These are phyloP conservation scores for Sextonia rubra DNA, from an alignment of 164 flowering plant species.

Conservation along the genomic window DNA sequence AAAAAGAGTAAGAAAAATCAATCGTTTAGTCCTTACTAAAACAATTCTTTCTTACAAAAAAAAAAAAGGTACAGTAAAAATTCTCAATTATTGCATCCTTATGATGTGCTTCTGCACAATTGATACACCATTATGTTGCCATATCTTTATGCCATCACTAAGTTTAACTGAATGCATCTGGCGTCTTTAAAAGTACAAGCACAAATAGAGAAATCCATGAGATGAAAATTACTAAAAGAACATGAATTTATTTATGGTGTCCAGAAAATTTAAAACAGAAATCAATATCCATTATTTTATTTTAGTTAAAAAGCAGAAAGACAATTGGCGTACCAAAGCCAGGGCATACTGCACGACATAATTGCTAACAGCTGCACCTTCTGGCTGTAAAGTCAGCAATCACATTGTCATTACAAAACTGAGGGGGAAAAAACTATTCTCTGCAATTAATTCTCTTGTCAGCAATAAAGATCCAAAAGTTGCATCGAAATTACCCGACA, in stretches of 20 bases:
- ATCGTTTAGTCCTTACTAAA: no score
- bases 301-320: no score
- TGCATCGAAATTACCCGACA: constrained; percentile 61
- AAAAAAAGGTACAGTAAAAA: no score
- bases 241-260: no score
- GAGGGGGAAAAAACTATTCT: not conserved
- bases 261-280: not conserved
- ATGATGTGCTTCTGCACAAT: no score
- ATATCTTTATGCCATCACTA: no score
- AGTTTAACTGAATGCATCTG: not conserved
- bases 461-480: not conserved
- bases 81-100: no score
- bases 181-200: not conserved
- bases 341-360: constrained; percentile 89
- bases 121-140: no score
- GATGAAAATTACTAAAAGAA: not conserved
- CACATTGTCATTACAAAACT: not conserved
- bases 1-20: no score
- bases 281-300: not conserved
- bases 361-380: constrained; percentile 87
- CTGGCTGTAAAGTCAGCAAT: constrained; percentile 61
- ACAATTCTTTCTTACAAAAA: no score
- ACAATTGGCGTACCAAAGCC: constrained; percentile 65
- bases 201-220: not conserved
- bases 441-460: not conserved